Evolutionary conservation across 108 stramenopile species (phyloP), one percentile per base, ranked within the genome.

Genomic region (Nannochloropsis gaditana): DNA sequence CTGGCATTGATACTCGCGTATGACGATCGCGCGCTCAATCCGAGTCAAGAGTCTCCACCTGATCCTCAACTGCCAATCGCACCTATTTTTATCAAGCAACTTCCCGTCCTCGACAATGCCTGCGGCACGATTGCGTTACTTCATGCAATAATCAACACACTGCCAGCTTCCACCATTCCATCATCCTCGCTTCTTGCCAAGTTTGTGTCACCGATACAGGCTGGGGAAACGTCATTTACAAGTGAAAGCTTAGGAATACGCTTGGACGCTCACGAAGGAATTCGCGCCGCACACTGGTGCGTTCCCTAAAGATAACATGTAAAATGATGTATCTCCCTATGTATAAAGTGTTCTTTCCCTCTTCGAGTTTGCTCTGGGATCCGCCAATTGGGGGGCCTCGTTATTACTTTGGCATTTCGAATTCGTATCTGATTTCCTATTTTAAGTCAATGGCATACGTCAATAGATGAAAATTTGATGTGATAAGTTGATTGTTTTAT

Each of bases 281-380:
- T 73, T n/a, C 59, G n/a, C 59, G 59, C 59, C 59, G 59, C 59
- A 6, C 59, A 73, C n/a, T 73, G 59, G 59, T 73, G n/a, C 59
- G 59, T 1, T 31, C 31, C 0, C 1, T 31, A 31, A 31, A 31
- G 31, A 31, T 31, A 31, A 31, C 31, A 31, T 31, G 31, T 31
- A 1, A 31, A 31, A 31, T 31, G 31, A 31, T 31, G 31, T 31
- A 31, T 31, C 31, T 31, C 31, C 31, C 31, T 31, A 31, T 0
- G 31, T 31, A 0, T 1, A 31, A 31, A 31, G 31, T 31, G 31
- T 31, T 31, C 31, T 31, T 31, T 31, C 31, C 31, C 31, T 31
- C 31, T 31, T 31, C 1, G 31, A 31, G 31, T 1, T 31, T 31
- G 0, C 31, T 31, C 31, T 31, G 31, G 31, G 31, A 31, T 31